phyloP scores from a whole-genome alignment of 208 protist species.

The Lotmaria passim region DNA sequence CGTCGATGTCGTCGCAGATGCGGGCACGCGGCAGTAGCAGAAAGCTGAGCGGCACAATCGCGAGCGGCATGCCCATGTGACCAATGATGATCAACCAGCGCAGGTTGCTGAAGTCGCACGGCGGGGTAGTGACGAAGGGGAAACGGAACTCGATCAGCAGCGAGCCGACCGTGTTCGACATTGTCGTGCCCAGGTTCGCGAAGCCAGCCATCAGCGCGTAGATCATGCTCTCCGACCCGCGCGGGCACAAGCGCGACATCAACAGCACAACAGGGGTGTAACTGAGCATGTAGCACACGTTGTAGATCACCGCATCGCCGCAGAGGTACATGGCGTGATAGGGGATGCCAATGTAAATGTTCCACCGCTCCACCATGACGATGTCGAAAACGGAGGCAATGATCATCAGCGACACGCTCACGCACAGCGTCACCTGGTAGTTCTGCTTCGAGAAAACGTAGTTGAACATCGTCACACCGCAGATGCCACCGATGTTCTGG shows the following conservation, averaged over 20 bases:
- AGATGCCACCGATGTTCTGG: constrained; percentile 37
- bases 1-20: constrained; percentile 61
- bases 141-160: constrained; percentile 54
- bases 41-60: constrained; percentile 66
- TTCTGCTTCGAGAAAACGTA: constrained; percentile 59
- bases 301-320: constrained; percentile 63
- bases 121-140: constrained; percentile 39
- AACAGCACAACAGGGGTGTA: constrained; percentile 69
- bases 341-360: constrained; percentile 47
- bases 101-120: constrained; percentile 75
- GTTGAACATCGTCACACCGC: constrained; percentile 53
- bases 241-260: constrained; percentile 81
- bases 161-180: constrained; percentile 45
- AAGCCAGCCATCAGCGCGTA: constrained; percentile 87
- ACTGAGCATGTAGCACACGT: constrained; percentile 63
- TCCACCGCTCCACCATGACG: constrained; percentile 70
- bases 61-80: constrained; percentile 49
- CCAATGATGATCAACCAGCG: constrained; percentile 60
- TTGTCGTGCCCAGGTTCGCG: constrained; percentile 70
- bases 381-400: constrained; percentile 58
- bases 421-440: constrained; percentile 49
- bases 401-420: constrained; percentile 37
- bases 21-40: constrained; percentile 60
- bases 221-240: constrained; percentile 77
- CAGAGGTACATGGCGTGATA: constrained; percentile 78